These are phyloP conservation scores for Xylariales sp. DNA, from an alignment of 2,329 filamentous ascomycete species.

Conservation along the genomic window DNA sequence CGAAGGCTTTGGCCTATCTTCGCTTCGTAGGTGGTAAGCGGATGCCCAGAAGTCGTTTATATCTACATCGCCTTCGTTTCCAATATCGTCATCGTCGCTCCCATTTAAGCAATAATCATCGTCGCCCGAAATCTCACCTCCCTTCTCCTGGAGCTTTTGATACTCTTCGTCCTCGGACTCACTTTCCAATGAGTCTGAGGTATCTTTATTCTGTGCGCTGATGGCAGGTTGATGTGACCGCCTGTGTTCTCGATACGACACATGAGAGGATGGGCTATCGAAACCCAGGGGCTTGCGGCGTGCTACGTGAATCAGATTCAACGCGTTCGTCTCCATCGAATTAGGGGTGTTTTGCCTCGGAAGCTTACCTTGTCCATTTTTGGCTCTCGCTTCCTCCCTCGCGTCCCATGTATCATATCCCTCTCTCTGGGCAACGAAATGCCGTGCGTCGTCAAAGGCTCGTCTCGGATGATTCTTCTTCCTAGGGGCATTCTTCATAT, in stretches of 20 bases:
- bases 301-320: no score
- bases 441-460: conserved; percentile 19
- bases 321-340: no score
- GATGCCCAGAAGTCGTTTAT: conserved; percentile 2
- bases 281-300: no score
- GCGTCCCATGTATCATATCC: conserved; percentile 21
- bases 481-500: conserved; percentile 12
- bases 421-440: conserved; percentile 22
- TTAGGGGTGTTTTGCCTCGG: no score
- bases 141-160: conserved; percentile 14
- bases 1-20: neutral
- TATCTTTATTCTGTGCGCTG: conserved; percentile 2
- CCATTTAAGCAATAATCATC: conserved; percentile 20
- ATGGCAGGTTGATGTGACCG: no score
- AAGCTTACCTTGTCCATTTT: neutral
- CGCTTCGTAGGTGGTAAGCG: neutral
- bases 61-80: conserved; percentile 2
- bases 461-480: conserved; percentile 10
- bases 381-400: conserved; percentile 15
- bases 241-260: no score
- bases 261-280: no score
- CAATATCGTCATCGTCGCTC: conserved; percentile 11
- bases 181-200: conserved; percentile 8
- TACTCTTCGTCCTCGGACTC: conserved; percentile 16
- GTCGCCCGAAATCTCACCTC: conserved; percentile 21